Conservation (phyloP, 345 rosid species). For the Xanthoceras sorbifolium region DNA sequence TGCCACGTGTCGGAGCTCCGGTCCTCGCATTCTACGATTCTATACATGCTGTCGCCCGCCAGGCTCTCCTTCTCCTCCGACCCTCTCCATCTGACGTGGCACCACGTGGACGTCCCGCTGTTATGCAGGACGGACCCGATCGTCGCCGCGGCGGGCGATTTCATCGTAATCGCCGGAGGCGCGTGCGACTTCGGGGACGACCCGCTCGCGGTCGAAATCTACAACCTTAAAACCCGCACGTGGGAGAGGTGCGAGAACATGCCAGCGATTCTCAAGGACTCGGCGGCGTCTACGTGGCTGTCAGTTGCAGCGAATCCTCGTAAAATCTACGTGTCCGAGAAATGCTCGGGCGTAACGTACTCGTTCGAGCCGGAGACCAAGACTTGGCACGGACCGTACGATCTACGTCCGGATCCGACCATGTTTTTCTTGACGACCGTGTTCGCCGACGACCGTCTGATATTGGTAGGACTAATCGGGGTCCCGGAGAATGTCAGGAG, state of each 20-base stretch:
- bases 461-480: slow-evolving; percentile 50
- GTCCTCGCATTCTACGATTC: slow-evolving; percentile 61
- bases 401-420: slow-evolving; percentile 34
- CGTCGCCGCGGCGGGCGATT: slow-evolving; percentile 53
- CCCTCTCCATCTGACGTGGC: slow-evolving; percentile 68
- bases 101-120: slow-evolving; percentile 50
- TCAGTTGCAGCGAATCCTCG: slow-evolving; percentile 45
- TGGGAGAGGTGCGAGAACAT: slow-evolving; percentile 64
- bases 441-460: slow-evolving; percentile 34
- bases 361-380: slow-evolving; percentile 52
- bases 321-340: slow-evolving; percentile 55
- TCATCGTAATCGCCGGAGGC: slow-evolving; percentile 62
- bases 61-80: slow-evolving; percentile 69
- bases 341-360: slow-evolving; percentile 45
- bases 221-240: slow-evolving; percentile 35
- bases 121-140: slow-evolving; percentile 73
- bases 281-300: slow-evolving; percentile 63
- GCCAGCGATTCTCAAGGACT: slow-evolving; percentile 53
- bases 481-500: slow-evolving; percentile 30
- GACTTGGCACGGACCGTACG: slow-evolving; percentile 56
- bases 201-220: slow-evolving; percentile 65
- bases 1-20: slow-evolving; percentile 38
- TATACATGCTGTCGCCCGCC: slow-evolving; percentile 58
- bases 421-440: slow-evolving; percentile 41
- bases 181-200: slow-evolving; percentile 69